A percentile compares a stretch with the other conserved stretches of the same genome.
Conservation (phyloP, 2,329 filamentous ascomycete species). For the Hymenoscyphus fraxineus region DNA sequence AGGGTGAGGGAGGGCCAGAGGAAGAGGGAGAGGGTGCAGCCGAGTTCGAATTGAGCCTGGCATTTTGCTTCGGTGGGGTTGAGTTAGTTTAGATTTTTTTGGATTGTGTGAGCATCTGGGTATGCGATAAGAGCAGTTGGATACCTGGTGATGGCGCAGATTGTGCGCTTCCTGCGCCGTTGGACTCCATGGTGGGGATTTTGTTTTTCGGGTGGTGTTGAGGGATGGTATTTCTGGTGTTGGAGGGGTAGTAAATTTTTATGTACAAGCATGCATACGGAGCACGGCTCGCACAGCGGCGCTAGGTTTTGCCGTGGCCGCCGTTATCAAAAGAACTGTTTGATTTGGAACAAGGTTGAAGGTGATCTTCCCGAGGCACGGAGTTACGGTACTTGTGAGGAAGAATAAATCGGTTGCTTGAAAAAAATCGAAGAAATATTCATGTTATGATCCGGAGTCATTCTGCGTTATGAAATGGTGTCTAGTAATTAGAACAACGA, state of each 20-base stretch:
- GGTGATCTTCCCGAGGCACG: too few species aligned
- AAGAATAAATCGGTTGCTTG: too few species aligned
- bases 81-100: neutral
- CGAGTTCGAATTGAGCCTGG: conserved; percentile 74
- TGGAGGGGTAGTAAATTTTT: neutral
- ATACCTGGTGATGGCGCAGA: neutral
- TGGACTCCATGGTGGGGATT: neutral
- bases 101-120: neutral
- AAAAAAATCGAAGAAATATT: too few species aligned
- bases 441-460: too few species aligned
- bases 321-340: too few species aligned
- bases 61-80: conserved; percentile 44
- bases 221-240: neutral
- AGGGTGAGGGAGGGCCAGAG: conserved; percentile 86
- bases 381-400: too few species aligned
- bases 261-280: neutral
- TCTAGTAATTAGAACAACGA: neutral
- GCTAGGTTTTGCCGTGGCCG: too few species aligned
- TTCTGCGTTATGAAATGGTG: too few species aligned
- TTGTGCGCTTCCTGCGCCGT: neutral
- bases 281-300: too few species aligned
- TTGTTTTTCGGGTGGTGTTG: neutral
- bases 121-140: neutral
- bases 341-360: too few species aligned
- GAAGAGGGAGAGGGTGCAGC: conserved; percentile 78